These are phyloP conservation scores for Termitomyces sp. DNA, from an alignment of 768 basidiomycete genomes.

Conservation along the genomic window DNA sequence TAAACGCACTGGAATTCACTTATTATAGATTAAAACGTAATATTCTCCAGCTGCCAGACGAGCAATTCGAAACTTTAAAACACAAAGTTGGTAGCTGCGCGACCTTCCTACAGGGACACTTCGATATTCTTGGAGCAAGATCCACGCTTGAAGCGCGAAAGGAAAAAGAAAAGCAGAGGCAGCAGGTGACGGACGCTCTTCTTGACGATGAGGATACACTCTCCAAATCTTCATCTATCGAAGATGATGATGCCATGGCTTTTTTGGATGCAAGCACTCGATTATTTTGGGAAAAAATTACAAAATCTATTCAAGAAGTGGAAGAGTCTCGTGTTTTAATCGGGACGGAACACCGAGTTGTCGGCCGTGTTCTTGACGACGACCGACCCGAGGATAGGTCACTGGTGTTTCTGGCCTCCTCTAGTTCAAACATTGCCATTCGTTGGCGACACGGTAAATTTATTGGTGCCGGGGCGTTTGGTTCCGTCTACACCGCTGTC, in stretches of 20 bases:
- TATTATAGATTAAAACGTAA: constrained; percentile 83
- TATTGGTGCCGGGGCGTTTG: constrained; percentile 98
- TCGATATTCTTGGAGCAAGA: constrained; percentile 95
- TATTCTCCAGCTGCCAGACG: constrained; percentile 82
- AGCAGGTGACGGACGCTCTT: constrained; percentile 44
- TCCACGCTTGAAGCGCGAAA: constrained; percentile 83
- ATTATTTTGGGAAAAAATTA: constrained; percentile 69
- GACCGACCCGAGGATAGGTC: constrained; percentile 93
- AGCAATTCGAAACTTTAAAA: constrained; percentile 86
- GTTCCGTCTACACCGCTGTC: constrained; percentile 98
- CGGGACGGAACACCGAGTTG: constrained; percentile 63
- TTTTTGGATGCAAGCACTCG: constrained; percentile 63
- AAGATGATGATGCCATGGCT: constrained; percentile 37
- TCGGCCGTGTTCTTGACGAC: constrained; percentile 92
- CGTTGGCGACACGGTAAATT: constrained; percentile 98
- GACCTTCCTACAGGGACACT: constrained; percentile 94
- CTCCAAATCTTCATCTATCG: constrained; percentile 24
- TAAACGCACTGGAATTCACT: constrained; percentile 91
- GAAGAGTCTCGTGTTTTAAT: constrained; percentile 59
- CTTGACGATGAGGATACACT: constrained; percentile 48
- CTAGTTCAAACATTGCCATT: constrained; percentile 92
- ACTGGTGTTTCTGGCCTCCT: constrained; percentile 89
- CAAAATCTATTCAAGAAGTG: constrained; percentile 52
- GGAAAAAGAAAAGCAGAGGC: constrained; percentile 77
- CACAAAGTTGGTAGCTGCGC: constrained; percentile 94